phyloP scores from a whole-genome alignment of 2,329 filamentous ascomycete species.

The Podosphaera aphanis region DNA sequence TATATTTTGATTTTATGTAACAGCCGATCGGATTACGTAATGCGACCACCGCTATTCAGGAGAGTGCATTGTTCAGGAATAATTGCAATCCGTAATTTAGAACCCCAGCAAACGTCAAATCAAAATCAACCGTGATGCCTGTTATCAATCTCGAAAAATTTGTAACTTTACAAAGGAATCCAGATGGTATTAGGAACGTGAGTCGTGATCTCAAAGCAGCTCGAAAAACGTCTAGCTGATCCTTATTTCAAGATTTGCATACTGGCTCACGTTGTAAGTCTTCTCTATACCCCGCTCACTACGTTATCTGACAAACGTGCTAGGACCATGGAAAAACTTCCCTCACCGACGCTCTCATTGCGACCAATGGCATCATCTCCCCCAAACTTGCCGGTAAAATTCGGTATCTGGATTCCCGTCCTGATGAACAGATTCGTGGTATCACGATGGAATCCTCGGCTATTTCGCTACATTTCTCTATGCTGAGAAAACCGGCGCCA shows the following conservation, averaged over 20 bases:
- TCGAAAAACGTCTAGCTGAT: background rate
- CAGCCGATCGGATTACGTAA: no score
- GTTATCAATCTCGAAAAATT: conserved; percentile 79
- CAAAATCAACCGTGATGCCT: conserved; percentile 39
- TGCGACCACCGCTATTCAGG: no score
- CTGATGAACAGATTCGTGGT: conserved; percentile 82
- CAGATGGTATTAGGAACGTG: conserved; percentile 83
- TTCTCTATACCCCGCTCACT: background rate
- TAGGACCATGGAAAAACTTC: conserved; percentile 96
- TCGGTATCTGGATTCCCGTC: conserved; percentile 84
- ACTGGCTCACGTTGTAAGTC: conserved; percentile 61
- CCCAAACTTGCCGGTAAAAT: conserved; percentile 95
- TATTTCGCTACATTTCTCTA: conserved; percentile 87
- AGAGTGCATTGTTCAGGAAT: no score
- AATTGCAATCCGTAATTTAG: no score
- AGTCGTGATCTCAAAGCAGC: conserved; percentile 14
- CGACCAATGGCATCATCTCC: conserved; percentile 98
- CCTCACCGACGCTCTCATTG: conserved; percentile 81
- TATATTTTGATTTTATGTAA: no score
- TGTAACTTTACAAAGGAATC: conserved; percentile 66
- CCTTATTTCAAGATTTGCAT: conserved; percentile 53
- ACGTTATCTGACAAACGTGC: conserved; percentile 1
- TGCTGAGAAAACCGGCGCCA: conserved; percentile 50
- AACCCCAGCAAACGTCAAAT: background rate
- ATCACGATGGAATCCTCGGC: conserved; percentile 99